Evolutionary conservation across 2,329 filamentous ascomycete species (phyloP), one percentile per base, ranked within the genome.

Genomic region (Gnomoniopsis sp.): DNA sequence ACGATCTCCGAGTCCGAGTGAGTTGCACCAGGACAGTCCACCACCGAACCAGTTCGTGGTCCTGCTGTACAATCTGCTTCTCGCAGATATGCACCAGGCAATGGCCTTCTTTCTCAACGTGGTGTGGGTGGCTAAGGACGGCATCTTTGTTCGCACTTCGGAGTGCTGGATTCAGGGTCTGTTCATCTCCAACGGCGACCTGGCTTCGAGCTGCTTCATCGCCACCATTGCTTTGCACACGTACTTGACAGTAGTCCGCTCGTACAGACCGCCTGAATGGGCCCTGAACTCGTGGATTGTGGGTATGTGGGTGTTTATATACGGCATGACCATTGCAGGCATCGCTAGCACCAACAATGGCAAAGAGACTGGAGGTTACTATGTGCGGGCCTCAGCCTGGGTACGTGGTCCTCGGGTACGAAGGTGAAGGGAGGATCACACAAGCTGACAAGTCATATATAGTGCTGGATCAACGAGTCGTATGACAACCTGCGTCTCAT

Each of bases 381-480:
- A 81, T 58, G 79, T 82, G 15, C 73, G 82, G 49, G 82, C 83
- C 19, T 76, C 78, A 8, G 76, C 82, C 26, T 87, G 84, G 75
- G 75, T 77, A 69, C 53, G 71, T 65, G 4, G 17, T 3, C 11
- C 0, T n/a, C 33, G n/a, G n/a, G n/a, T n/a, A n/a, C n/a, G n/a
- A n/a, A n/a, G n/a, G n/a, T n/a, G n/a, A n/a, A n/a, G n/a, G n/a
- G n/a, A n/a, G n/a, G n/a, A n/a, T n/a, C n/a, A n/a, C n/a, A n/a
- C n/a, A n/a, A n/a, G 50, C 57, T 21, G 48, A 54, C 26, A 34
- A 21, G 15, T 6, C 30, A 52, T 34, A 19, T 51, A 26, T 63
- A 80, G 84, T 88, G 86, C 68, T 88, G 85, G 85, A 78, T 88
- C 22, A 83, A 81, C 60, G 68, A 77, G 17, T 68, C 75, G 19